Conservation (phyloP, 2,329 filamentous ascomycete genomes). For the Colletotrichum sp. region DNA sequence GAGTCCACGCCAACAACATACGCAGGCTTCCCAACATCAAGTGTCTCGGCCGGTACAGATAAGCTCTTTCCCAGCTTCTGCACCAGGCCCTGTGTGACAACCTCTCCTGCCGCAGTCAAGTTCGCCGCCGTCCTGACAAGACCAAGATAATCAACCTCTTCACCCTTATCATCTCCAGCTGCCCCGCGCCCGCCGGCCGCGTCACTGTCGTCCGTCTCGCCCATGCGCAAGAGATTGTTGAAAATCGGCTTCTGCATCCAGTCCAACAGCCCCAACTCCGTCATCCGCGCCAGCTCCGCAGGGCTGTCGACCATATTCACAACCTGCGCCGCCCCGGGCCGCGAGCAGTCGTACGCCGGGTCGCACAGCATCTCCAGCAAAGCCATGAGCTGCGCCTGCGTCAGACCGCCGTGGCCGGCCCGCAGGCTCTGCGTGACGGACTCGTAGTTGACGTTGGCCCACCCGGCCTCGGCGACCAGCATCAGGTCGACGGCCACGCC, state of each 20-base stretch:
- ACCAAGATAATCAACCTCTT: not conserved
- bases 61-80: not conserved
- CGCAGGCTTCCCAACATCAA: not conserved
- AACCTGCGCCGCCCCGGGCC: not conserved
- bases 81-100: not conserved
- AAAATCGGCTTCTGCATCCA: not conserved
- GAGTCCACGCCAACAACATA: constrained; percentile 5
- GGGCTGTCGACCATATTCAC: not conserved
- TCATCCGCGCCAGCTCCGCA: not conserved
- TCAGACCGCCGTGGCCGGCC: not conserved
- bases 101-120: not conserved
- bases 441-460: not conserved
- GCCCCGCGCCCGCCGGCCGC: not conserved
- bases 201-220: not conserved
- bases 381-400: not conserved
- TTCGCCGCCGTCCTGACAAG: not conserved
- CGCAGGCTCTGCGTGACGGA: not conserved
- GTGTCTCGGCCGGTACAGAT: not conserved
- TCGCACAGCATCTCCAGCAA: not conserved
- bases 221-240: not conserved
- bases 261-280: not conserved
- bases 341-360: not conserved
- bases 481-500: not conserved
- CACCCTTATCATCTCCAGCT: not conserved
- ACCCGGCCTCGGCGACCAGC: not conserved